These are phyloP conservation scores for Pterocarpus macrocarpus DNA, from an alignment of 306 rosid genomes.

Conservation along the genomic window DNA sequence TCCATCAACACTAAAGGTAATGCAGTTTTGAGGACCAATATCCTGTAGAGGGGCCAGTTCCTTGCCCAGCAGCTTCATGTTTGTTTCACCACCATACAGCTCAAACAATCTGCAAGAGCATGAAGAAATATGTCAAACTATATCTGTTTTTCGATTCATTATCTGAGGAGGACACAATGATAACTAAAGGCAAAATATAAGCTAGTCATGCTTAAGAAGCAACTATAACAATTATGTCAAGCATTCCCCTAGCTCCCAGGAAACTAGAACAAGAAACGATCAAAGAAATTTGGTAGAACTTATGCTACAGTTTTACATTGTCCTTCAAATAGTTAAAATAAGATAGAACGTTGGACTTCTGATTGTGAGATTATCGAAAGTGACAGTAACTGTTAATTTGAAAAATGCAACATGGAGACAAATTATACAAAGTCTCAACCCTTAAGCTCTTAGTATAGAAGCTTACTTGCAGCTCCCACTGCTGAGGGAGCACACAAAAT, in stretches of 20 bases:
- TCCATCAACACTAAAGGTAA: constrained; percentile 90
- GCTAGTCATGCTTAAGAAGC: constrained; percentile 12
- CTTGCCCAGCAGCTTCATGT: constrained; percentile 70
- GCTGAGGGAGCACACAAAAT: constrained; percentile 79
- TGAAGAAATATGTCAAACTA: constrained; percentile 33
- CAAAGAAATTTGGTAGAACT: constrained; percentile 8
- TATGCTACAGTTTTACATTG: not conserved
- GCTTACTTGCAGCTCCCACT: constrained; percentile 94
- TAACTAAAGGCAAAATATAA: constrained; percentile 28
- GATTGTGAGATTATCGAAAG: not conserved
- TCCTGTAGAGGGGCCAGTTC: constrained; percentile 63
- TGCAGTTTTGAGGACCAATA: constrained; percentile 76
- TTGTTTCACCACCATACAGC: constrained; percentile 65
- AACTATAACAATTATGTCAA: constrained; percentile 4
- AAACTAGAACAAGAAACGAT: constrained; percentile 26
- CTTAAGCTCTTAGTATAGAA: constrained; percentile 16
- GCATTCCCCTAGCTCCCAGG: constrained; percentile 13
- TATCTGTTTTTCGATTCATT: constrained; percentile 5
- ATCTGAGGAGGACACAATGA: constrained; percentile 1
- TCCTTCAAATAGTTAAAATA: constrained; percentile 23
- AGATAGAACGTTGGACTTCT: not conserved
- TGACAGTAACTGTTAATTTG: constrained; percentile 6
- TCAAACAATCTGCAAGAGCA: constrained; percentile 71
- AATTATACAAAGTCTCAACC: not conserved
- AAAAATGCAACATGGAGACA: constrained; percentile 27